Conservation (phyloP, 2,329 filamentous ascomycete species). For the Fonsecaea multimorphosa region DNA sequence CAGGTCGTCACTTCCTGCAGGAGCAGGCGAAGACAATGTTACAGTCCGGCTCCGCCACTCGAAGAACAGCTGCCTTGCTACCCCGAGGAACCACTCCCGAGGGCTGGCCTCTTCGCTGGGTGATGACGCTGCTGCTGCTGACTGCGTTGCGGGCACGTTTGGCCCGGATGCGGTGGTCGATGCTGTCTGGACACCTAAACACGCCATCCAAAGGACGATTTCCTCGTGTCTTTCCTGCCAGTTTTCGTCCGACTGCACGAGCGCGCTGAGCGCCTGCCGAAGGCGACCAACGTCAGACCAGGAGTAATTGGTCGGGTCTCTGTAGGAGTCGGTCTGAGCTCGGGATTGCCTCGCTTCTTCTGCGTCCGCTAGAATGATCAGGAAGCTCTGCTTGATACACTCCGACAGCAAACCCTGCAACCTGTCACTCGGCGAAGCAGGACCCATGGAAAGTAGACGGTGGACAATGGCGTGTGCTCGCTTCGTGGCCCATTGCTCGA, state of each 20-base stretch:
- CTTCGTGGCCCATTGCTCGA: constrained; percentile 21
- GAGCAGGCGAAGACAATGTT: constrained; percentile 8
- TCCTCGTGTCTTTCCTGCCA: constrained; percentile 22
- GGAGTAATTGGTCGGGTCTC: constrained; percentile 11
- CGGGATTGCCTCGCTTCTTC: constrained; percentile 5
- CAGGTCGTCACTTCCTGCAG: constrained; percentile 8
- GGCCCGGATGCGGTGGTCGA: background rate
- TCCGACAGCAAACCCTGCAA: constrained; percentile 18
- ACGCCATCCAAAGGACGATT: constrained; percentile 29
- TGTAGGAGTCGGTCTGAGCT: background rate
- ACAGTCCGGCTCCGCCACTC: constrained; percentile 3
- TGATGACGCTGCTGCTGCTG: background rate
- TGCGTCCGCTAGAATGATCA: constrained; percentile 21
- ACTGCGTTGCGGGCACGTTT: background rate
- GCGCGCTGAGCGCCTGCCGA: constrained; percentile 6
- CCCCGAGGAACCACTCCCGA: constrained; percentile 23
- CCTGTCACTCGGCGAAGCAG: background rate
- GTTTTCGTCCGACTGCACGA: constrained; percentile 10
- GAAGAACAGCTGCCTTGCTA: constrained; percentile 19
- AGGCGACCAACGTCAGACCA: constrained; percentile 20
- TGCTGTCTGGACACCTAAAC: constrained; percentile 18
- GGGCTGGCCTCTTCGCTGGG: background rate
- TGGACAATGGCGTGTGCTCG: constrained; percentile 24
- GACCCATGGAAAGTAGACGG: constrained; percentile 23
- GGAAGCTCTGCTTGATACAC: constrained; percentile 23